Evolutionary conservation across 768 basidiomycete species (phyloP).

Genomic region (Termitomyces sp.): DNA sequence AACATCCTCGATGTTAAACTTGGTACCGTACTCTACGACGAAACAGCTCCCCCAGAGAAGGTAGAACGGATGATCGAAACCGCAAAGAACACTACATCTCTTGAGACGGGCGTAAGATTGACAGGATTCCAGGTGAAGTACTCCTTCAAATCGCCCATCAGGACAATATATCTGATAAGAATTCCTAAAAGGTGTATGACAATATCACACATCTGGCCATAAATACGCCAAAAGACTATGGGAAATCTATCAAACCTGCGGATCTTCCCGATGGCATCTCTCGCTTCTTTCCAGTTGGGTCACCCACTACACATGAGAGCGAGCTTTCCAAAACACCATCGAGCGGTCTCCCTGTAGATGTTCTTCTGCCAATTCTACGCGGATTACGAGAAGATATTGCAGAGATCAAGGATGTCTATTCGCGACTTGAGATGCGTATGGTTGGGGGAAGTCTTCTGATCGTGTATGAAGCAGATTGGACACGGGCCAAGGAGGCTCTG

Average conservation of each 20-base stretch:
- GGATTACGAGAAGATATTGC: conserved; percentile 47
- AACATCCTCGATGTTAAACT: conserved; percentile 92
- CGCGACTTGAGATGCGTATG: conserved; percentile 66
- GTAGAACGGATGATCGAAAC: conserved; percentile 67
- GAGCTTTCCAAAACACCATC: not conserved
- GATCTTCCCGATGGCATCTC: conserved; percentile 75
- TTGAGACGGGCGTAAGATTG: conserved; percentile 71
- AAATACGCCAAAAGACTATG: conserved; percentile 69
- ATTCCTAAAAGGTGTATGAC: conserved; percentile 62
- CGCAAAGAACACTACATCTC: conserved; percentile 67
- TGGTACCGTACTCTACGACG: conserved; percentile 84
- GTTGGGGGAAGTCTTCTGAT: conserved; percentile 79
- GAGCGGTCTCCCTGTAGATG: conserved; percentile 50
- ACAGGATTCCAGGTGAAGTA: conserved; percentile 84
- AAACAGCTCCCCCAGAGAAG: conserved; percentile 65
- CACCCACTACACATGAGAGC: conserved; percentile 1
- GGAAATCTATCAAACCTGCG: conserved; percentile 62
- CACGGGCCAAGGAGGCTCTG: conserved; percentile 13
- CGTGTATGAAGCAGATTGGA: conserved; percentile 59
- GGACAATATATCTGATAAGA: not conserved
- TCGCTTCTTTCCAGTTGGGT: conserved; percentile 68
- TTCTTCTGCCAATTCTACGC: conserved; percentile 54
- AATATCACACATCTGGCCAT: conserved; percentile 49
- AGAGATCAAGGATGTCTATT: conserved; percentile 45
- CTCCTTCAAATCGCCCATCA: not conserved